Evolutionary conservation across 2,329 filamentous ascomycete genomes (phyloP).

Genomic region (Escovopsis weberi): DNA sequence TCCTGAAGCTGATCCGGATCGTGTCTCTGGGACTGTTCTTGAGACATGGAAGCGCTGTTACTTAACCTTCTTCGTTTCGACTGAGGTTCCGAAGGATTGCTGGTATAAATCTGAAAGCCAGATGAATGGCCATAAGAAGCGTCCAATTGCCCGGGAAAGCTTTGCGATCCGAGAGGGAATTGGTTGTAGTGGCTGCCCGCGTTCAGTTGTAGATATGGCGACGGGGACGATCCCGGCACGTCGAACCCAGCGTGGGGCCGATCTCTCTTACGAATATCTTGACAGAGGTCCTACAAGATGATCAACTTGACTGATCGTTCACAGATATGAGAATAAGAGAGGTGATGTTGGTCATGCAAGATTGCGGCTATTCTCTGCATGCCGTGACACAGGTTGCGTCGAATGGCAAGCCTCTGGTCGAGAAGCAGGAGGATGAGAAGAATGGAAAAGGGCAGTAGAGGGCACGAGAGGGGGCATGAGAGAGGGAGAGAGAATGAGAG

Average conservation of each 20-base stretch:
- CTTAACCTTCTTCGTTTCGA: constrained; percentile 19
- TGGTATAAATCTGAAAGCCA: constrained; percentile 16
- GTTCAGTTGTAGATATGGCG: constrained; percentile 6
- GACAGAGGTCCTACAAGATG: constrained; percentile 18
- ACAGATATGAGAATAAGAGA: background rate
- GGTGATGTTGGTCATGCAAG: background rate
- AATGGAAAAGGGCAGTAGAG: background rate
- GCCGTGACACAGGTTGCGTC: constrained; percentile 1
- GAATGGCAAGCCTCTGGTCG: background rate
- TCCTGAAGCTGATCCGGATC: constrained; percentile 17
- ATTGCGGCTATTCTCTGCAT: background rate
- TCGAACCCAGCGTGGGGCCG: constrained; percentile 13
- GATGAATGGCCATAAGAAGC: constrained; percentile 18
- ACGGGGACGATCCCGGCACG: constrained; percentile 9
- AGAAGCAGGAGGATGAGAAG: background rate
- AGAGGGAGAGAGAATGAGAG: no score
- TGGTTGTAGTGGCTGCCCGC: constrained; percentile 11
- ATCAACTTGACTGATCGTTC: constrained; percentile 24
- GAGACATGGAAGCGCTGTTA: constrained; percentile 18
- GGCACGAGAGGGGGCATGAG: constrained; percentile 11
- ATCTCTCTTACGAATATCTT: constrained; percentile 16
- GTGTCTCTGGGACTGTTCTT: constrained; percentile 12
- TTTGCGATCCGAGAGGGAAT: constrained; percentile 13
- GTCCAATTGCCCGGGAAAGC: constrained; percentile 15
- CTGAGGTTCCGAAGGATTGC: constrained; percentile 12